Evolutionary conservation across 352 stramenopile species (phyloP).

Genomic region (Phytophthora pini): DNA sequence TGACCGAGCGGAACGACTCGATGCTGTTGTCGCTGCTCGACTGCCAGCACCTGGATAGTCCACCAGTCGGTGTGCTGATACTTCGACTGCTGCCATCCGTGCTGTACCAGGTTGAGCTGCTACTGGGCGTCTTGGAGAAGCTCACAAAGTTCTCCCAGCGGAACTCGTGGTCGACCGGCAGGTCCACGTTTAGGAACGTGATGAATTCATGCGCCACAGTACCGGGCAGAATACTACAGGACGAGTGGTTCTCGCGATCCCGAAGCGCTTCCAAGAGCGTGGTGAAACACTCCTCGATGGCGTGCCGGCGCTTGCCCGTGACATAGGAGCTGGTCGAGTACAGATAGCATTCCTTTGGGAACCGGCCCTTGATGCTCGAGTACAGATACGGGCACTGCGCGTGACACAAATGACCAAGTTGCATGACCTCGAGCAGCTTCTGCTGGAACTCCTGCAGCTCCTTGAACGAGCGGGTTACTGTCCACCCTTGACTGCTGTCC

Average conservation of each 20-base stretch:
- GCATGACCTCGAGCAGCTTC: conserved; percentile 39
- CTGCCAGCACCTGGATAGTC: conserved; percentile 21
- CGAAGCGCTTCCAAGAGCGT: conserved; percentile 47
- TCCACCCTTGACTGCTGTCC: conserved; percentile 44
- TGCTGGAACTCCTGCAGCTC: conserved; percentile 55
- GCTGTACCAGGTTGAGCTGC: conserved; percentile 32
- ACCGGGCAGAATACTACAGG: conserved; percentile 55
- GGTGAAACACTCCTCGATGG: conserved; percentile 43
- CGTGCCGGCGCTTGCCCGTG: conserved; percentile 42
- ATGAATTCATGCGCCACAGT: conserved; percentile 61
- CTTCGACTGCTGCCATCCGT: conserved; percentile 29
- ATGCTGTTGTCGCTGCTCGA: conserved; percentile 35
- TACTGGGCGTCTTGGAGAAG: conserved; percentile 54
- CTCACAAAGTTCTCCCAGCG: conserved; percentile 54
- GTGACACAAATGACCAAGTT: conserved; percentile 63
- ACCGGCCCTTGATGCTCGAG: conserved; percentile 67
- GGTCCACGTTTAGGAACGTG: conserved; percentile 67
- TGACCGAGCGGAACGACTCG: conserved; percentile 46
- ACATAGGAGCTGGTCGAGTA: conserved; percentile 45
- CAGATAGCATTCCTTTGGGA: conserved; percentile 64
- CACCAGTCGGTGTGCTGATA: conserved; percentile 21
- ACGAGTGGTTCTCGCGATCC: conserved; percentile 46
- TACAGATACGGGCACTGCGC: conserved; percentile 66
- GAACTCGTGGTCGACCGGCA: conserved; percentile 69
- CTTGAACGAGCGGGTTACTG: conserved; percentile 52